Evolutionary conservation across 176 grass and related monocot genomes (phyloP), one percentile per base, ranked within the genome.

Genomic region (Miscanthus lutarioriparius): DNA sequence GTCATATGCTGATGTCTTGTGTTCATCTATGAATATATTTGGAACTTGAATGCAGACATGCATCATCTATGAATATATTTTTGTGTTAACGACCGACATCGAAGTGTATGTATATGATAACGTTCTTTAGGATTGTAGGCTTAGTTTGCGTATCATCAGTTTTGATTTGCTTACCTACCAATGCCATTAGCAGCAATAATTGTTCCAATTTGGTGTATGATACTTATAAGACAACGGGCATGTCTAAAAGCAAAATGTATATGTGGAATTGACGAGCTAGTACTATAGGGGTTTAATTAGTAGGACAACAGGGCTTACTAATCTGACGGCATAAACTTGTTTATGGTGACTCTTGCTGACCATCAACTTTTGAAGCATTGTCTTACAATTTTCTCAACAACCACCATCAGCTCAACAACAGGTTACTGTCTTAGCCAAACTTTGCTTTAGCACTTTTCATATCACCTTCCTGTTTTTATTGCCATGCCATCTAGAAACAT

Each of bases 91-190:
- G 8, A 20, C 58, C n/a, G 63, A 76, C 47, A 70, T 61, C 48
- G 59, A 26, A 64, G 26, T 1, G 5, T 36, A 30, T 73, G 81
- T 28, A 71, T 68, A 73, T 14, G 59, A 44, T 75, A 75, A 75
- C 68, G 30, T 22, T 43, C 35, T 61, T 58, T 80, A 75, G 66
- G 33, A 12, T 66, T 27, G 26, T 83, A 86, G 45, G 68, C 26
- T 39, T 59, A 66, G 43, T 72, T 73, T 72, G 4, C 19, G 20
- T 76, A 67, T 26, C 76, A 23, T 6, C 67, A 67, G 43, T 72
- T 67, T 73, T 74, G 66, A 48, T 83, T 90, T 83, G 75, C 58
- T 40, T 83, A 90, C 84, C 88, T 83, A 86, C 83, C 84, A 72
- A 37, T 65, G 78, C 84, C 88, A 83, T 79, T 87, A 90, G 80